A percentile compares a stretch with the other conserved stretches of the same genome.
Conservation (phyloP, 176 grass and related monocot genomes). For the Eremochloa ophiuroides region DNA sequence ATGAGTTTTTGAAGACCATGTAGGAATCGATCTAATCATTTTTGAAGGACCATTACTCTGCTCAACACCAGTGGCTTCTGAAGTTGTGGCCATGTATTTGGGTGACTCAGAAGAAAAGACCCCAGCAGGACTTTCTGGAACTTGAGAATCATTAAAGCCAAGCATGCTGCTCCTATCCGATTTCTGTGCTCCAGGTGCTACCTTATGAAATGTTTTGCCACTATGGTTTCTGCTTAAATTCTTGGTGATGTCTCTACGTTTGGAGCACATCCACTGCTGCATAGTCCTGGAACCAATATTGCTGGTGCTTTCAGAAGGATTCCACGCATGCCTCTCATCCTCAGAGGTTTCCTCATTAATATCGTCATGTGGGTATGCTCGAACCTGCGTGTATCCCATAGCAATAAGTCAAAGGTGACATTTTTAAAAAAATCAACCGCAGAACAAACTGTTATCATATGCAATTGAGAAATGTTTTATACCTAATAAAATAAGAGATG, state of each 20-base stretch:
- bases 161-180: conserved; percentile 20
- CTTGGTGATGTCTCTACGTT: conserved; percentile 51
- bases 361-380: conserved; percentile 6
- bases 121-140: conserved; percentile 10
- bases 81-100: conserved; percentile 38
- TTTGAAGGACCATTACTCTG: conserved; percentile 29
- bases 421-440: neutral
- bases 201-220: conserved; percentile 26
- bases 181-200: conserved; percentile 13
- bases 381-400: conserved; percentile 26
- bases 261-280: conserved; percentile 62
- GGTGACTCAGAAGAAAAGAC: conserved; percentile 42
- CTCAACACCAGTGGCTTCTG: conserved; percentile 29
- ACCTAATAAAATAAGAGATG: neutral
- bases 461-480: neutral
- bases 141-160: conserved; percentile 38
- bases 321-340: conserved; percentile 12
- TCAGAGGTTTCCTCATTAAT: conserved; percentile 23
- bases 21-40: conserved; percentile 23
- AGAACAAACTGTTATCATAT: conserved; percentile 39
- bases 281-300: conserved; percentile 33
- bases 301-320: conserved; percentile 43
- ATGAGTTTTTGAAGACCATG: conserved; percentile 36
- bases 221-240: conserved; percentile 41
- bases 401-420: conserved; percentile 15